Conservation (phyloP, 768 basidiomycete genomes). For the Mycena rosella region DNA sequence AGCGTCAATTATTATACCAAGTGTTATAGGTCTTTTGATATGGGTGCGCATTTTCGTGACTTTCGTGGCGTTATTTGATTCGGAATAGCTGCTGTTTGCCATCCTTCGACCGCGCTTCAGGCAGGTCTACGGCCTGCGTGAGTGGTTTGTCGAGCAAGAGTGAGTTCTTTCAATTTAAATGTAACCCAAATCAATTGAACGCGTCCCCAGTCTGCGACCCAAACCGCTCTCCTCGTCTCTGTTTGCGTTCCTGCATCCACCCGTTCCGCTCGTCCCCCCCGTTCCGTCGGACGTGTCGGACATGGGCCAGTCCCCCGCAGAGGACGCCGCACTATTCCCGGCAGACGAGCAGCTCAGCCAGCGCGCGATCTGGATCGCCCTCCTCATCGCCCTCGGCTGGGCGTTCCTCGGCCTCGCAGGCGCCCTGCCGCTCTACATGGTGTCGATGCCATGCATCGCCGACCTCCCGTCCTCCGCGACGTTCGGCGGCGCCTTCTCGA, state of each 20-base stretch:
- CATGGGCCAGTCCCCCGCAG: constrained; percentile 60
- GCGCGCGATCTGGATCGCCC: constrained; percentile 74
- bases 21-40: constrained; percentile 69
- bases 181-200: constrained; percentile 1
- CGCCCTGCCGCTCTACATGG: constrained; percentile 79
- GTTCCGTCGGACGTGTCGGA: constrained; percentile 69
- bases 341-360: constrained; percentile 83
- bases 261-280: constrained; percentile 72
- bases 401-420: constrained; percentile 77
- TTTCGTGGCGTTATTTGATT: constrained; percentile 8
- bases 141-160: constrained; percentile 84
- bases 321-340: constrained; percentile 72
- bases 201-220: constrained; percentile 67
- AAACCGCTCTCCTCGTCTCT: constrained; percentile 68
- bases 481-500: constrained; percentile 73
- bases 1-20: constrained; percentile 68
- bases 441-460: constrained; percentile 77
- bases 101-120: constrained; percentile 76
- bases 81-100: constrained; percentile 71
- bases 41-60: constrained; percentile 71
- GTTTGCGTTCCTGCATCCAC: constrained; percentile 79
- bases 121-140: constrained; percentile 78
- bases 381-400: constrained; percentile 76
- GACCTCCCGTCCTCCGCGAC: constrained; percentile 56
- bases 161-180: constrained; percentile 54